These are phyloP conservation scores for Pseudogymnoascus sp. DNA, from an alignment of 2,329 filamentous ascomycete species.

Conservation along the genomic window DNA sequence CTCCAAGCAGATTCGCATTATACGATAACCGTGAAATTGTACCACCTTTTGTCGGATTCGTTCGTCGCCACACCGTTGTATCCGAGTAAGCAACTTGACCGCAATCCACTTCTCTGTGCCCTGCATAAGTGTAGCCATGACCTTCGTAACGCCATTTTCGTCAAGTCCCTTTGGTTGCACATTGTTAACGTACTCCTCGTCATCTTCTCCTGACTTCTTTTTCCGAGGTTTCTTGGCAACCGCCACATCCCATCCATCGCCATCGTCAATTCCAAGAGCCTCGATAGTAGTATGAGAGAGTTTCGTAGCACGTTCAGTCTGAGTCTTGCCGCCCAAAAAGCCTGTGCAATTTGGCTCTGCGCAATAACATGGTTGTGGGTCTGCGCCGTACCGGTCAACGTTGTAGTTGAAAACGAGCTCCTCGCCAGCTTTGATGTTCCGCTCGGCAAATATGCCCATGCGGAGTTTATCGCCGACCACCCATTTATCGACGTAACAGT, in stretches of 20 bases:
- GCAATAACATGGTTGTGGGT: slow-evolving; percentile 95
- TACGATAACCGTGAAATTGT: slow-evolving; percentile 95
- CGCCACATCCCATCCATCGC: slow-evolving; percentile 82
- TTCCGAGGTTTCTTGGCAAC: slow-evolving; percentile 85
- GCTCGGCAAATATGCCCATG: slow-evolving; percentile 96
- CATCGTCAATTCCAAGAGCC: slow-evolving; percentile 89
- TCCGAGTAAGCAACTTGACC: slow-evolving; percentile 83
- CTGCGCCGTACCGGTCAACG: slow-evolving; percentile 92
- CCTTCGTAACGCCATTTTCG: slow-evolving; percentile 78
- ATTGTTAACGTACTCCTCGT: slow-evolving; percentile 92
- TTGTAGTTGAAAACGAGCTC: slow-evolving; percentile 99
- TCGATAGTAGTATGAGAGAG: slow-evolving; percentile 83
- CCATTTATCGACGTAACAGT: slow-evolving; percentile 99
- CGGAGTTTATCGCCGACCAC: slow-evolving; percentile 93
- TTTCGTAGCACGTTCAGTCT: slow-evolving; percentile 91
- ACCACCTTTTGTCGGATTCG: slow-evolving; percentile 81
- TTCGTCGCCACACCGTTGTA: slow-evolving; percentile 80
- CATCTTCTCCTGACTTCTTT: slow-evolving; percentile 85
- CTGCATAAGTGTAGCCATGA: slow-evolving; percentile 94
- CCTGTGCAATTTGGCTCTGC: slow-evolving; percentile 90
- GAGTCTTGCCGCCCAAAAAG: slow-evolving; percentile 94
- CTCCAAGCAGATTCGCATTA: slow-evolving; percentile 77
- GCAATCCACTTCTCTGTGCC: slow-evolving; percentile 99
- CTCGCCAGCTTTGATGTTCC: slow-evolving; percentile 76
- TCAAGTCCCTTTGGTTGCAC: slow-evolving; percentile 71